These are phyloP conservation scores for Selenicereus undatus DNA, from an alignment of 148 eudicot species.

Conservation along the genomic window DNA sequence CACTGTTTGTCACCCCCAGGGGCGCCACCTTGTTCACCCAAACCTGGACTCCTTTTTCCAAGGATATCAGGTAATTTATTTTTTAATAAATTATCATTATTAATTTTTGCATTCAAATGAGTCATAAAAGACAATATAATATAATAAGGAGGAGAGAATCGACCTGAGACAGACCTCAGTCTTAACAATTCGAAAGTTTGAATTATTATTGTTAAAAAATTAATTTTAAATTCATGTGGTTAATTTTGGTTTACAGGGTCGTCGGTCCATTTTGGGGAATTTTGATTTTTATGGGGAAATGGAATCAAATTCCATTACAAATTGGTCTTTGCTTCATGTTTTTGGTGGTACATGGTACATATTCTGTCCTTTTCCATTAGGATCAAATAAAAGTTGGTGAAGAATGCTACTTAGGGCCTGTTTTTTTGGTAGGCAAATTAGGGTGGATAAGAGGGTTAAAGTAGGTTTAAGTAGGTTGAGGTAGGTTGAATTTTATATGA, in stretches of 20 bases:
- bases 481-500: too few species aligned
- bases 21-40: constrained; percentile 71
- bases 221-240: neutral
- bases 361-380: neutral
- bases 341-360: neutral
- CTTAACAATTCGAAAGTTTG: too few species aligned
- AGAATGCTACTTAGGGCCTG: too few species aligned
- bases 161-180: too few species aligned
- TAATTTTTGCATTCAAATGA: too few species aligned
- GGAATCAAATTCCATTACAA: neutral
- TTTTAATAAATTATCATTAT: neutral
- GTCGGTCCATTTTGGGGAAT: neutral
- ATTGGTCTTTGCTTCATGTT: neutral
- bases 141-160: too few species aligned
- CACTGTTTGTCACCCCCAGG: constrained; percentile 39
- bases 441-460: too few species aligned
- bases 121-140: too few species aligned
- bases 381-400: too few species aligned
- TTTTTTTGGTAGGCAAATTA: too few species aligned
- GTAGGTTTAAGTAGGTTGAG: too few species aligned
- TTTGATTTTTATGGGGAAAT: neutral
- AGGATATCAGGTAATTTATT: constrained; percentile 35
- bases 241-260: neutral
- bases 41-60: constrained; percentile 61
- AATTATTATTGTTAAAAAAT: too few species aligned